Conservation (phyloP, 176 grass and related monocot species). For the Guadua angustifolia region DNA sequence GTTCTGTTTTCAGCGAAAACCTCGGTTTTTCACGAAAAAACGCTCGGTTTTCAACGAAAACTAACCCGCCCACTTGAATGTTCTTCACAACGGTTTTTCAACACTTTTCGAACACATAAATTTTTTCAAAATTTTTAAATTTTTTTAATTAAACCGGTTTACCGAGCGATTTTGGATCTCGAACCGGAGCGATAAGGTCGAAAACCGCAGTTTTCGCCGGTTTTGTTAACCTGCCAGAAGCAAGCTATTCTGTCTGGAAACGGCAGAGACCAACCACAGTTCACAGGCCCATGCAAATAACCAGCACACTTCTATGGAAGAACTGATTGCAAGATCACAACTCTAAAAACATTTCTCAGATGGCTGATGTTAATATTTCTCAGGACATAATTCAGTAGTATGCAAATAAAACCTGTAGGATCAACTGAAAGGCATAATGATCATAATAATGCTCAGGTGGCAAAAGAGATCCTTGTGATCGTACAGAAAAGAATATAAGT, state of each 20-base stretch:
- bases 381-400: background rate
- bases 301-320: background rate
- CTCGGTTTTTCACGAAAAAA: too few species aligned
- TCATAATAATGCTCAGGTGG: background rate
- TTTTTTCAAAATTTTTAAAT: too few species aligned
- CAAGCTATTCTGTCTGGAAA: background rate
- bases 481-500: constrained; percentile 22
- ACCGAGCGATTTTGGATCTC: too few species aligned
- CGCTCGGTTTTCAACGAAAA: too few species aligned
- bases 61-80: too few species aligned
- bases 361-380: background rate
- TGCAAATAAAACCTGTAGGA: background rate
- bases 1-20: too few species aligned
- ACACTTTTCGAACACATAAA: too few species aligned
- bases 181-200: too few species aligned
- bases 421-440: background rate
- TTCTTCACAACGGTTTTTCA: too few species aligned
- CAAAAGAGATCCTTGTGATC: constrained; percentile 1
- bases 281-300: background rate
- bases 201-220: too few species aligned
- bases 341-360: background rate
- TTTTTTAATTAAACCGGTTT: too few species aligned
- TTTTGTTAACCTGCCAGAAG: too few species aligned
- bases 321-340: background rate
- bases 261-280: background rate